phyloP scores from a whole-genome alignment of 1,139 yeast species.

The Blastobotrys raffinosifermentans region DNA sequence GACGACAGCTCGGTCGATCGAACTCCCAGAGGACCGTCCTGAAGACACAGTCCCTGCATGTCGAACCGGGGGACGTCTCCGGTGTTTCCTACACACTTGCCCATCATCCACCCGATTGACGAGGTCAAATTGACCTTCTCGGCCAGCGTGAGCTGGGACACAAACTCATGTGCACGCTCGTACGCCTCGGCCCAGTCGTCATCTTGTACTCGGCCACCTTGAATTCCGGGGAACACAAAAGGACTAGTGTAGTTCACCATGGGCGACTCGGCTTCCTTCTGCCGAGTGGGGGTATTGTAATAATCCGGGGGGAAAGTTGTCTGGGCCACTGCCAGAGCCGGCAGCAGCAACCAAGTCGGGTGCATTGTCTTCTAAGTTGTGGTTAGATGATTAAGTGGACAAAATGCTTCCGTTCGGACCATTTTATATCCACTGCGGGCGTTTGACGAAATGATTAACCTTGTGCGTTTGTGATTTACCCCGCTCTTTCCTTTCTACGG shows the following conservation, averaged over 20 bases:
- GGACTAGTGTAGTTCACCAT: constrained; percentile 2
- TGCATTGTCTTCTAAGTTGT: no score
- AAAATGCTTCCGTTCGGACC: no score
- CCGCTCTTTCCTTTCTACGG: no score
- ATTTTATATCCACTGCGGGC: no score
- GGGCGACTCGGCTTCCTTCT: not conserved
- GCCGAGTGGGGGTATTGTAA: not conserved
- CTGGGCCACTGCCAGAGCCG: not conserved
- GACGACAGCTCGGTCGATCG: constrained; percentile 54
- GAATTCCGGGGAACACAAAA: constrained; percentile 3
- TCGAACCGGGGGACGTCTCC: constrained; percentile 54
- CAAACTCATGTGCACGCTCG: constrained; percentile 48
- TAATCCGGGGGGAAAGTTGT: not conserved
- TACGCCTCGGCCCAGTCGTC: constrained; percentile 53
- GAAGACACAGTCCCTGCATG: constrained; percentile 53
- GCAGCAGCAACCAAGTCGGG: no score
- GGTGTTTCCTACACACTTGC: constrained; percentile 61
- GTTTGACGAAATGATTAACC: no score
- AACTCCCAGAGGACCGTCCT: constrained; percentile 63
- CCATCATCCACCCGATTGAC: constrained; percentile 62
- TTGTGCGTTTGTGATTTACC: no score
- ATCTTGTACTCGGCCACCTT: constrained; percentile 20
- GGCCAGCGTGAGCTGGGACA: constrained; percentile 48
- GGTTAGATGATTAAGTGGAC: no score
- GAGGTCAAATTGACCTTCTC: constrained; percentile 61